Evolutionary conservation across 2,329 filamentous ascomycete genomes (phyloP), one percentile per base, ranked within the genome.

Genomic region (Pezizomycotina sp.): DNA sequence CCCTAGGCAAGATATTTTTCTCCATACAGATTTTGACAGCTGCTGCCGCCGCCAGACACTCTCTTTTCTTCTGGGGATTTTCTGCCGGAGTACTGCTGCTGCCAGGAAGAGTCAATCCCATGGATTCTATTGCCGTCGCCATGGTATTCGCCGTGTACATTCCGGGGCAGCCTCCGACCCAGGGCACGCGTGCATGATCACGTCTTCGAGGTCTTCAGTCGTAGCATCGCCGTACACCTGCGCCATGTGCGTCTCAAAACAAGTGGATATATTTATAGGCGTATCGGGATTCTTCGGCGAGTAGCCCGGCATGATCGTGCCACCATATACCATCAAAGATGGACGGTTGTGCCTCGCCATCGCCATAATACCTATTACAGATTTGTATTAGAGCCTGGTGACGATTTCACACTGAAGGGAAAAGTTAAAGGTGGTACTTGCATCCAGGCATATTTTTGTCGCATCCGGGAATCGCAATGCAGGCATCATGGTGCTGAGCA

Each of bases 111-210:
- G 74, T 74, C 19, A 92, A 64, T 18, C 83, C 83, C 67, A 92
- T 82, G 26, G 79, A 80, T 61, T 92, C 82, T 47, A 92, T 82
- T 9, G 79, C 80, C 0, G 79, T 86, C 3, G 81, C 79, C 80
- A 92, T 86, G 15, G 82, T 92, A 60, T 92, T 92, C 47, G 83
- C 83, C 1, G 83, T 92, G 61, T 83, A 92, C 83, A 92, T 92
- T 12, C 84, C 82, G 29, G 81, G 81, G 47, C 82, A 92, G 1
- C 80, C 83, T 44, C 82, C 2, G 72, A 70, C 6, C 73, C 71
- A 1, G 77, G 77, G 55, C 83, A 92, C 2, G 82, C 74, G 52
- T 89, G 68, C 45, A 63, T 64, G 60, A 84, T 78, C 31, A 92
- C 71, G 54, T 93, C 86, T 44, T 51, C 48, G n/a, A 51, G 42